A percentile compares a stretch with the other conserved stretches of the same genome.
Evolutionary conservation across 495 filamentous ascomycete species (phyloP).

Genomic region (Amniculicola lignicola): DNA sequence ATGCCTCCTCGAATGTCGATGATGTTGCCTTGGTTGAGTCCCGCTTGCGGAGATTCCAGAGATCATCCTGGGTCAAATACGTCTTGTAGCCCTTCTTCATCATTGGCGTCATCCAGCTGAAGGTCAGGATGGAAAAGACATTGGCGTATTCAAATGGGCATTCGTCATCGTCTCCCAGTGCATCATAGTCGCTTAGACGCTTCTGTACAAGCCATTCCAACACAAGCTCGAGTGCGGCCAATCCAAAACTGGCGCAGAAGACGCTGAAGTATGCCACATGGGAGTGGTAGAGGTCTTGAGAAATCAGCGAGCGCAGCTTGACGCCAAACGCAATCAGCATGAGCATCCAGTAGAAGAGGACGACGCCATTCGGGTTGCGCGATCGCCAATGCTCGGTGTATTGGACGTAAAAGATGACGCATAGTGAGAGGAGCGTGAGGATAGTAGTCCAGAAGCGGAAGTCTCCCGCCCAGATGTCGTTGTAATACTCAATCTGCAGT

Average conservation of each 20-base stretch:
- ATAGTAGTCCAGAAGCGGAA: conserved; percentile 90
- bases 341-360: conserved; percentile 94
- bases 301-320: conserved; percentile 84
- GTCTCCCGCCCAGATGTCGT: conserved; percentile 69
- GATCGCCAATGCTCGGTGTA: conserved; percentile 88
- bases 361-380: conserved; percentile 86
- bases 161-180: conserved; percentile 81
- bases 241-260: conserved; percentile 69
- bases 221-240: conserved; percentile 70
- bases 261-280: conserved; percentile 73
- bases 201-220: conserved; percentile 93
- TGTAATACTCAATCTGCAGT: conserved; percentile 71
- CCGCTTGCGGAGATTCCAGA: conserved; percentile 83
- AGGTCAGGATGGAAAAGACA: conserved; percentile 89
- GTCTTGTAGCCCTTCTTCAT: conserved; percentile 94
- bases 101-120: conserved; percentile 97
- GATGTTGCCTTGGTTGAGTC: conserved; percentile 75
- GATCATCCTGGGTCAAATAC: conserved; percentile 90
- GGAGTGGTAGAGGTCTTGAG: conserved; percentile 64
- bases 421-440: conserved; percentile 70
- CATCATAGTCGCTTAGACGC: conserved; percentile 76
- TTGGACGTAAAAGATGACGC: conserved; percentile 80
- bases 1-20: conserved; percentile 64
- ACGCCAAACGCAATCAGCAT: conserved; percentile 75
- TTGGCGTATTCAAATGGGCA: conserved; percentile 94